These are phyloP conservation scores for Dillenia suffruticosa DNA, from an alignment of 164 flowering plant genomes.

Conservation along the genomic window DNA sequence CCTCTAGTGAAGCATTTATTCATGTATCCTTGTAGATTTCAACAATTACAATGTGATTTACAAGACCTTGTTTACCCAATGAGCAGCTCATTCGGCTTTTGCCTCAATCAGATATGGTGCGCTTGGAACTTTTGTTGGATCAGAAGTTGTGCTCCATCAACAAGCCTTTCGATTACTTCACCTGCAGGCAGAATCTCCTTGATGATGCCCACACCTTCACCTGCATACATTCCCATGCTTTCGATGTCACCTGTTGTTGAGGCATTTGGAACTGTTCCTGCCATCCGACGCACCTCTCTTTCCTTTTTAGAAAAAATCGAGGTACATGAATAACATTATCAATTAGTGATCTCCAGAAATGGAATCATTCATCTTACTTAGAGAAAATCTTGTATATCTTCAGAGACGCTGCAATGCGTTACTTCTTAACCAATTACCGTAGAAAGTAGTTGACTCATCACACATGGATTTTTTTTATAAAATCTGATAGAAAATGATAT, in stretches of 20 bases:
- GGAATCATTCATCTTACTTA: too few relatives aligned
- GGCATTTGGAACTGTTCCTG: constrained; percentile 79
- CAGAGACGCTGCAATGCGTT: too few relatives aligned
- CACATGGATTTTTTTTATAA: too few relatives aligned
- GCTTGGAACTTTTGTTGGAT: constrained; percentile 34
- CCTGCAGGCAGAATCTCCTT: constrained; percentile 75
- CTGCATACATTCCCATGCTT: constrained; percentile 94
- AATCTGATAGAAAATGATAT: too few relatives aligned
- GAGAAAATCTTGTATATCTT: too few relatives aligned
- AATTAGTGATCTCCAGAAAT: too few relatives aligned
- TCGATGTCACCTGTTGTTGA: constrained; percentile 83
- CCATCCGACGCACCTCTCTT: constrained; percentile 60
- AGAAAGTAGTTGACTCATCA: too few relatives aligned
- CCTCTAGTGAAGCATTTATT: too few relatives aligned
- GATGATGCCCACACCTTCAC: constrained; percentile 75
- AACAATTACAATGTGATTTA: too few relatives aligned
- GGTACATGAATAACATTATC: not conserved
- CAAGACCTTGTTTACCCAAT: too few relatives aligned
- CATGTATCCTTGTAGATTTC: too few relatives aligned
- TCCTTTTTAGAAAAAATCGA: constrained; percentile 33
- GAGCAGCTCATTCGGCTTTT: not conserved
- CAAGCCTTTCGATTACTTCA: constrained; percentile 65
- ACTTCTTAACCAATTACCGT: too few relatives aligned
- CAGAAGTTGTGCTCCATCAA: constrained; percentile 58
- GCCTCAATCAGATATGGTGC: not conserved